Conservation (phyloP, 345 rosid genomes). For the Eucalyptus camaldulensis region DNA sequence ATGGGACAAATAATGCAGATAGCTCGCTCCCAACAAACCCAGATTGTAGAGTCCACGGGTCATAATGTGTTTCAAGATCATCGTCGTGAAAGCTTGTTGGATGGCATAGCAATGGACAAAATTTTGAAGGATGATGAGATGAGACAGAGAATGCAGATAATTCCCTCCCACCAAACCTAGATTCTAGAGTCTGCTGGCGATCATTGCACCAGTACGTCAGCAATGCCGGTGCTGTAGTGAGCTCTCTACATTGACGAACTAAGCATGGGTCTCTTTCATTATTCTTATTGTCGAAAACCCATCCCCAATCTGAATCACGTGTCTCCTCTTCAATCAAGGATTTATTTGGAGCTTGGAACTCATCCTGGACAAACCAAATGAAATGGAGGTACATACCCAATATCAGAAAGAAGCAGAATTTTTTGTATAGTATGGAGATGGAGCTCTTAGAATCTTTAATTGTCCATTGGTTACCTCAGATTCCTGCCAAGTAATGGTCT, state of each 20-base stretch:
- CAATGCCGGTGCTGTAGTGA: constrained; percentile 11
- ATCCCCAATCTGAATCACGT: accelerated
- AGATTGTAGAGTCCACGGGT: background rate
- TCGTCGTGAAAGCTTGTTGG: background rate
- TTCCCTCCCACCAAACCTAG: background rate
- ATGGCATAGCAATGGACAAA: background rate
- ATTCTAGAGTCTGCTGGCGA: constrained; percentile 5
- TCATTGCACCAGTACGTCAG: constrained; percentile 2
- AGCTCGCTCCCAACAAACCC: background rate
- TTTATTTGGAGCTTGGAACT: background rate
- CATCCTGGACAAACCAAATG: constrained; percentile 4
- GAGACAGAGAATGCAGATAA: background rate
- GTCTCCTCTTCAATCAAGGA: background rate
- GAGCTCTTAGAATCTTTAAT: background rate
- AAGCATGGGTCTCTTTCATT: constrained; percentile 13
- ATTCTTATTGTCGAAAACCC: background rate
- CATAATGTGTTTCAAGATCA: background rate
- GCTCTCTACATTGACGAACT: constrained; percentile 4
- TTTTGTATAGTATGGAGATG: constrained; percentile 2
- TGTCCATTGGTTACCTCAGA: constrained; percentile 4
- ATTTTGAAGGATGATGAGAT: background rate
- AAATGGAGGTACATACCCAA: constrained; percentile 8
- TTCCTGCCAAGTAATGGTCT: constrained; percentile 7
- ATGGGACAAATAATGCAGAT: constrained; percentile 5
- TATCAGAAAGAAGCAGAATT: background rate